phyloP scores from a whole-genome alignment of 129 eudicot genomes.

The Oenanthe sinensis region DNA sequence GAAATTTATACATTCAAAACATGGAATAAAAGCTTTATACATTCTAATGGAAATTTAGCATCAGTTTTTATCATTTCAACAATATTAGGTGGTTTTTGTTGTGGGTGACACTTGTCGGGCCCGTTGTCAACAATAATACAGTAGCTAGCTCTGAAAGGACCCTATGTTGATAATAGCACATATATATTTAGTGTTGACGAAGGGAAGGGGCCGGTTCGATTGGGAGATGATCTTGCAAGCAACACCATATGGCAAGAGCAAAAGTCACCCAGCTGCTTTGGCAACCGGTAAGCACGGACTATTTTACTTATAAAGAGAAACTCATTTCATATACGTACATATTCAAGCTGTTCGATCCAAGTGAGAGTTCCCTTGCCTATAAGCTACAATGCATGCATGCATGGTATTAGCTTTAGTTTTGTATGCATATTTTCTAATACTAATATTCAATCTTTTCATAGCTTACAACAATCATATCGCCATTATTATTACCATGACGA shows the following conservation, averaged over 20 bases:
- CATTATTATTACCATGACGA: slow-evolving; percentile 43
- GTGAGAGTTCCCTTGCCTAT: slow-evolving; percentile 23
- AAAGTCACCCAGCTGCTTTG: slow-evolving; percentile 4
- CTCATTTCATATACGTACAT: slow-evolving; percentile 64
- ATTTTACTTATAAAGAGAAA: slow-evolving; percentile 71
- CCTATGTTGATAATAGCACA: no score
- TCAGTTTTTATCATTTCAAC: no score
- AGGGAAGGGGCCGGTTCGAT: no score
- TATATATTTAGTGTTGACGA: no score
- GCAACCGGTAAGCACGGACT: neutral
- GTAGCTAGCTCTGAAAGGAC: no score
- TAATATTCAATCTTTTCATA: slow-evolving; percentile 11
- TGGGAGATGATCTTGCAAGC: neutral
- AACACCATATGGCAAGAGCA: neutral
- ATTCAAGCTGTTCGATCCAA: slow-evolving; percentile 51
- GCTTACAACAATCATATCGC: slow-evolving; percentile 41
- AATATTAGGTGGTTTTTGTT: no score
- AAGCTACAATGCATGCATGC: neutral
- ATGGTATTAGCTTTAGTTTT: neutral
- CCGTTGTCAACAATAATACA: no score
- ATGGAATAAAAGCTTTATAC: no score
- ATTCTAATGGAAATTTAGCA: no score
- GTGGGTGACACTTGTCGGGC: no score
- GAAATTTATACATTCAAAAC: no score
- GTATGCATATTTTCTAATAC: neutral